Conservation (phyloP, 2,329 filamentous ascomycete species). For the Pseudogymnoascus sp. region DNA sequence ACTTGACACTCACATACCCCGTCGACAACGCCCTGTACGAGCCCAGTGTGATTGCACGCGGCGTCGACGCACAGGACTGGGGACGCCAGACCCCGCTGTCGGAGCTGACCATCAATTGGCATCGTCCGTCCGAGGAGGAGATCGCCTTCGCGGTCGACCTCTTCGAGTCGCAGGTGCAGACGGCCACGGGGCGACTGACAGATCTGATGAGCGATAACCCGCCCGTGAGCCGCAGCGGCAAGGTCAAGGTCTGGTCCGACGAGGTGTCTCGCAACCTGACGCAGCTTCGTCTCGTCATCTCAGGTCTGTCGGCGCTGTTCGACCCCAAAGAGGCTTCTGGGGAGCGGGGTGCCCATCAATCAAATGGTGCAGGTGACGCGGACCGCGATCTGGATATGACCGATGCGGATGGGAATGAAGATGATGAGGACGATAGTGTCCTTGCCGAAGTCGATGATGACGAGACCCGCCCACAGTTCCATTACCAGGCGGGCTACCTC, state of each 20-base stretch:
- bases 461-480: slow-evolving; percentile 75
- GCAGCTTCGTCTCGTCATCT: slow-evolving; percentile 78
- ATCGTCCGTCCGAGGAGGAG: slow-evolving; percentile 71
- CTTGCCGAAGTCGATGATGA: slow-evolving; percentile 65
- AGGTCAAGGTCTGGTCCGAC: slow-evolving; percentile 98
- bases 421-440: slow-evolving; percentile 46
- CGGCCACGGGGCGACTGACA: slow-evolving; percentile 65
- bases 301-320: slow-evolving; percentile 83
- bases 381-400: slow-evolving; percentile 38
- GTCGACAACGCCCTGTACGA: slow-evolving; percentile 85
- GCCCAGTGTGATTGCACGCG: slow-evolving; percentile 59
- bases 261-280: slow-evolving; percentile 87
- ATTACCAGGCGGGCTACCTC: slow-evolving; percentile 81
- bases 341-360: slow-evolving; percentile 30
- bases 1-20: slow-evolving; percentile 89
- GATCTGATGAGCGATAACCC: slow-evolving; percentile 75
- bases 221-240: slow-evolving; percentile 80
- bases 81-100: slow-evolving; percentile 65
- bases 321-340: slow-evolving; percentile 65
- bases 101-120: slow-evolving; percentile 82
- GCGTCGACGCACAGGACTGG: slow-evolving; percentile 75
- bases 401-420: slow-evolving; percentile 45
- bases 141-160: slow-evolving; percentile 82
- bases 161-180: slow-evolving; percentile 74
- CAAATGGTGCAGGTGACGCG: slow-evolving; percentile 34